Conservation (phyloP, 2,329 filamentous ascomycete genomes). For the Botrytis deweyae region DNA sequence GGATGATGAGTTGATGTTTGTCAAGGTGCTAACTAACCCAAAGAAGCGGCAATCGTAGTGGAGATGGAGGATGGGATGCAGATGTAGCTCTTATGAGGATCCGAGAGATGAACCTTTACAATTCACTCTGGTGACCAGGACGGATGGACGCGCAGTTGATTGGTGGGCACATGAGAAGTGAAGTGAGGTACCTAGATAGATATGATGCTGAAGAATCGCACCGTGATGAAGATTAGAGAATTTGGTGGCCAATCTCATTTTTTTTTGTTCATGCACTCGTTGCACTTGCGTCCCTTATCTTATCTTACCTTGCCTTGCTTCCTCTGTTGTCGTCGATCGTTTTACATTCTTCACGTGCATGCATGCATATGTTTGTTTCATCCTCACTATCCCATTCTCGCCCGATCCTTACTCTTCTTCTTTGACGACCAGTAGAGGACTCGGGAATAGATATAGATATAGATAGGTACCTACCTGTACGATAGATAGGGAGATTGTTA, state of each 20-base stretch:
- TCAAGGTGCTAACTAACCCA: background rate
- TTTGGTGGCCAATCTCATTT: background rate
- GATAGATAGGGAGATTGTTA: too few species aligned
- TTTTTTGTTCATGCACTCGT: constrained; percentile 1
- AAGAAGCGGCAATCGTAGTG: background rate
- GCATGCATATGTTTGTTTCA: background rate
- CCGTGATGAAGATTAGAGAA: background rate
- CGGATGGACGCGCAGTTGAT: background rate
- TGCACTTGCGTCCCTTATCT: background rate
- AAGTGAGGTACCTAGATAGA: background rate
- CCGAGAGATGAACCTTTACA: background rate
- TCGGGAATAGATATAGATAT: too few species aligned
- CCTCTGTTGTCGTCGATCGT: background rate
- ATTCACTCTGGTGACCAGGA: background rate
- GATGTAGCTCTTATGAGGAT: background rate
- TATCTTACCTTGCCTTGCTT: too few species aligned
- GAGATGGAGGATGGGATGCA: constrained; percentile 1
- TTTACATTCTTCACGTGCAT: background rate
- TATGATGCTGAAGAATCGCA: background rate
- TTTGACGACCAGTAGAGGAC: too few species aligned
- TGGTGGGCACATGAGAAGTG: background rate
- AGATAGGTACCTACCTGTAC: too few species aligned
- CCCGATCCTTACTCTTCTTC: background rate
- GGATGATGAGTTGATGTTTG: background rate
- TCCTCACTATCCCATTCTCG: background rate